These are phyloP conservation scores for Leptodermis oblonga DNA, from an alignment of 257 asterid species.

Conservation along the genomic window DNA sequence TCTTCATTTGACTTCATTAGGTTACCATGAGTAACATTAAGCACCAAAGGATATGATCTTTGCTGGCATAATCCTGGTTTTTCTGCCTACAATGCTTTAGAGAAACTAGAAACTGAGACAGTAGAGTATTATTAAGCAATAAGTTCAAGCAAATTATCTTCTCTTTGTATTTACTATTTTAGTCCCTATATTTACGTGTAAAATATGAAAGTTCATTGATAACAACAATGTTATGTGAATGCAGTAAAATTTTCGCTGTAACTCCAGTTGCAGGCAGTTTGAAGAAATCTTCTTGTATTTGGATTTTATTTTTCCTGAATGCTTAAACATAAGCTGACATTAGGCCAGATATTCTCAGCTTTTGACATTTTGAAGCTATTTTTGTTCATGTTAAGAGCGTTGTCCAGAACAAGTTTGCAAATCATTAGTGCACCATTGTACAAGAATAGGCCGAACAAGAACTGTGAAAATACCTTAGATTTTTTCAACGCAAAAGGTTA, in stretches of 20 bases:
- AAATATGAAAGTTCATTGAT: not conserved
- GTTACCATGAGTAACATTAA: slow-evolving; percentile 5
- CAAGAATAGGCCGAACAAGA: too few relatives aligned
- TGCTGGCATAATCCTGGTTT: not conserved
- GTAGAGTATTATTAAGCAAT: not conserved
- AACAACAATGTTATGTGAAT: not conserved
- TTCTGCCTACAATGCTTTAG: slow-evolving; percentile 6
- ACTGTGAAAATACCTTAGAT: too few relatives aligned
- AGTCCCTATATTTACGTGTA: not conserved
- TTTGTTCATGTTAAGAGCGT: too few relatives aligned
- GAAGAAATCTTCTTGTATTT: not conserved
- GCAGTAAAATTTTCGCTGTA: not conserved
- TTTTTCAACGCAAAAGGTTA: slow-evolving; percentile 1
- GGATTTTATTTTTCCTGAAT: not conserved
- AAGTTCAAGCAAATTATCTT: not conserved
- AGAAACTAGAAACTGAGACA: not conserved
- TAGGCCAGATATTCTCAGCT: too few relatives aligned
- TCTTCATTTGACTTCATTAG: not conserved
- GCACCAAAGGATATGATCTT: slow-evolving; percentile 16
- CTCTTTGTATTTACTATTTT: not conserved
- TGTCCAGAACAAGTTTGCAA: too few relatives aligned
- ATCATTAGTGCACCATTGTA: too few relatives aligned
- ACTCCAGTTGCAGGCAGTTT: not conserved
- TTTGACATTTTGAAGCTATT: too few relatives aligned
- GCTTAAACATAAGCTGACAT: not conserved